Evolutionary conservation across 345 rosid genomes (phyloP).

Genomic region (Ceriops tagal): DNA sequence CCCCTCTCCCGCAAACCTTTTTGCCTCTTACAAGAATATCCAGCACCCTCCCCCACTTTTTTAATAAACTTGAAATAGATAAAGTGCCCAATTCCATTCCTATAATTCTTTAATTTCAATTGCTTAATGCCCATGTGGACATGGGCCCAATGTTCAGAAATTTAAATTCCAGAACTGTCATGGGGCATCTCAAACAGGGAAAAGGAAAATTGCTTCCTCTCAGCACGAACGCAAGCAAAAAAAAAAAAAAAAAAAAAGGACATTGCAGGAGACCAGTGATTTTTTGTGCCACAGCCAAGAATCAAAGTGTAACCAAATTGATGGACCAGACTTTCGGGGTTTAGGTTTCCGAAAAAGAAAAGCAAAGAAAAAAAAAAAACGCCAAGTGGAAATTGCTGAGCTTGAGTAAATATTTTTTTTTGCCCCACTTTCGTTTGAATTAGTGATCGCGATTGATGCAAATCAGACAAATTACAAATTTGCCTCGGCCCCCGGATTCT

Average conservation of each 20-base stretch:
- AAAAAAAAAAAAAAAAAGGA: not conserved
- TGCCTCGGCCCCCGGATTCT: slow-evolving; percentile 4
- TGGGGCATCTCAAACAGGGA: not conserved
- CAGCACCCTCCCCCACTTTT: no score
- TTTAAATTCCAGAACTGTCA: no score
- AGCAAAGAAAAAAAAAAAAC: not conserved
- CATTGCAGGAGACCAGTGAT: not conserved
- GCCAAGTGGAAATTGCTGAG: no score
- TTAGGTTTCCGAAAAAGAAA: not conserved
- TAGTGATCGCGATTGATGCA: no score
- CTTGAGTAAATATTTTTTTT: no score
- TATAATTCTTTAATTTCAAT: no score
- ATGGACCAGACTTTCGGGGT: not conserved
- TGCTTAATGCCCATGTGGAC: no score
- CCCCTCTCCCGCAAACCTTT: no score
- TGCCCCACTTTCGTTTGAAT: no score
- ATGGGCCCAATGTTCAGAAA: no score
- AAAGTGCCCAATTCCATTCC: not conserved
- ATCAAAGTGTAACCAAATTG: not conserved
- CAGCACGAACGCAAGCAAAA: not conserved
- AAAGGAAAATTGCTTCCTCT: not conserved
- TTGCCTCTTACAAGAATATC: no score
- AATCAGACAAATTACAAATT: not conserved
- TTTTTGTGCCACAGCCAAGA: not conserved
- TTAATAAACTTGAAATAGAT: not conserved